Percentiles rank a stretch among this genome's conserved stretches.
Conservation (phyloP, 257 asterid genomes). For the Mentha longifolia region DNA sequence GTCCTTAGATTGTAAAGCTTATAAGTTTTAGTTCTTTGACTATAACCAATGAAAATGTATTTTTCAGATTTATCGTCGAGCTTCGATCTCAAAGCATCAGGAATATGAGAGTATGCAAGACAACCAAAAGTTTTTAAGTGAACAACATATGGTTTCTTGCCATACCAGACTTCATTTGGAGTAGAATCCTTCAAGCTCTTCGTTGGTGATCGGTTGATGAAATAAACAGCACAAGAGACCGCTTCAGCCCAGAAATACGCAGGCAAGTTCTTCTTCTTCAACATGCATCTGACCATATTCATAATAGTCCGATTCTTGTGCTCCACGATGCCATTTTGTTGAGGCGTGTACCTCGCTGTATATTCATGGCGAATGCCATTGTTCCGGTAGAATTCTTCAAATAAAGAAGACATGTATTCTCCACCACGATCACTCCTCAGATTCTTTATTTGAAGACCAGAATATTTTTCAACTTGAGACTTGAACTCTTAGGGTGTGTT, state of each 20-base stretch:
- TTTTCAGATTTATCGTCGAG: no score
- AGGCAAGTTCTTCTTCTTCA: slow-evolving; percentile 8
- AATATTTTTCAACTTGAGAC: background rate
- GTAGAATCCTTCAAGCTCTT: background rate
- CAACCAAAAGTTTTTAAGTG: slow-evolving; percentile 8
- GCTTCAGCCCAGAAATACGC: background rate
- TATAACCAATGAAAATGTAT: background rate
- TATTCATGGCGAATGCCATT: no score
- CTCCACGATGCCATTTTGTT: background rate
- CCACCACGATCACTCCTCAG: slow-evolving; percentile 17
- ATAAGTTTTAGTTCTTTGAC: background rate
- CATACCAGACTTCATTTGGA: background rate
- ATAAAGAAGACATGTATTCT: slow-evolving; percentile 1
- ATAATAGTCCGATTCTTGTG: slow-evolving; percentile 3
- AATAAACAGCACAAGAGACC: background rate
- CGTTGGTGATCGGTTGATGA: background rate
- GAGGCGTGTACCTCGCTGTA: no score
- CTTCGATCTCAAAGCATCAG: no score
- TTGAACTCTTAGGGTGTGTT: no score
- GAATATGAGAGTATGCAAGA: no score
- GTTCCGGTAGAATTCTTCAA: no score
- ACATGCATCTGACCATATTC: background rate
- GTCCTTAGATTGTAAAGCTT: slow-evolving; percentile 7
- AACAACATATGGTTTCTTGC: background rate
- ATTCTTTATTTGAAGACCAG: slow-evolving; percentile 5